Evolutionary conservation across 352 stramenopile species (phyloP).

Genomic region (Phytopythium aichiense): DNA sequence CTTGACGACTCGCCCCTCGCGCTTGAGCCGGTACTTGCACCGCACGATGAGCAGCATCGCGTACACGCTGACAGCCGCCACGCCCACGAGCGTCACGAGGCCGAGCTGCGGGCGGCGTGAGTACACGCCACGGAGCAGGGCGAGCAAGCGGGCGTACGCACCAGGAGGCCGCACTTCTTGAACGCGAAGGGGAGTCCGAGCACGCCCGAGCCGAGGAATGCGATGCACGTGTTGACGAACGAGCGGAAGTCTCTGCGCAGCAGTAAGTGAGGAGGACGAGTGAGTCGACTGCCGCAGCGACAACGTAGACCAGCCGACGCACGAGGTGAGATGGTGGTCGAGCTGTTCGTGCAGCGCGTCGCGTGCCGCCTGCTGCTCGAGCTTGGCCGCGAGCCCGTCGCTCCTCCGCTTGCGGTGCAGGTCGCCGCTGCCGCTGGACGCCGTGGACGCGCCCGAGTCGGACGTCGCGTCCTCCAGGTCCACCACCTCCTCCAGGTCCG

Average conservation of each 20-base stretch:
- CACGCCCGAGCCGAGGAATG: conserved; percentile 90
- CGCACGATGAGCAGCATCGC: conserved; percentile 73
- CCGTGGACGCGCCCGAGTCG: conserved; percentile 20
- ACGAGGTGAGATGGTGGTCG: conserved; percentile 45
- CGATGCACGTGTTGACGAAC: conserved; percentile 86
- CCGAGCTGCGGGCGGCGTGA: conserved; percentile 29
- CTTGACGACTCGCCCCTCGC: conserved; percentile 35
- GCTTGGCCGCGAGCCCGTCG: conserved; percentile 8
- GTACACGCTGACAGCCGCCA: conserved; percentile 59
- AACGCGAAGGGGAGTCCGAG: conserved; percentile 90
- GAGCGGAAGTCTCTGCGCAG: conserved; percentile 41
- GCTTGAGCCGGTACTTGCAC: conserved; percentile 77
- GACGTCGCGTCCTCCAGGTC: conserved; percentile 11
- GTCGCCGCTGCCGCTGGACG: conserved; percentile 22
- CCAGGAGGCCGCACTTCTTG: conserved; percentile 80
- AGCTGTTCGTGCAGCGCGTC: conserved; percentile 16
- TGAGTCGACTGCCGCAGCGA: too few species aligned
- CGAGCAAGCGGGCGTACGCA: neutral
- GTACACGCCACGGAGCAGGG: neutral
- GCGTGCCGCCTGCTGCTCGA: conserved; percentile 14
- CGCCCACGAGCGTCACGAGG: conserved; percentile 43
- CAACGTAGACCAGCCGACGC: conserved; percentile 3
- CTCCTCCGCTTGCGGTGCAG: conserved; percentile 3
- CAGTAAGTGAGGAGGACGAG: too few species aligned
- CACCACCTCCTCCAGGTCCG: conserved; percentile 16